Evolutionary conservation across 106 monocot species (phyloP).

Genomic region (Dioscorea zingiberensis): DNA sequence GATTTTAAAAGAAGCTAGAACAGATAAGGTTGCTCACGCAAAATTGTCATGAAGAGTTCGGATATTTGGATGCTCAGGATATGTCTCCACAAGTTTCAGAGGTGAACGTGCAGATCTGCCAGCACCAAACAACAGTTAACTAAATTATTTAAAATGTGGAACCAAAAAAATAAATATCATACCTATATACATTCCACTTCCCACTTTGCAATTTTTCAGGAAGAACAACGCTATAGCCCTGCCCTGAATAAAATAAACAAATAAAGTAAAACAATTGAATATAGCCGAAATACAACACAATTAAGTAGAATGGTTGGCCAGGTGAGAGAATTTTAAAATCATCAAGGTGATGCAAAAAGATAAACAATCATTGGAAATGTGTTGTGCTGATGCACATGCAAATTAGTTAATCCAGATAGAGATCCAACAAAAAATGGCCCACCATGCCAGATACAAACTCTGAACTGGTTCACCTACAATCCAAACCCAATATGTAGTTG

Average conservation of each 20-base stretch:
- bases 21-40: slow-evolving; percentile 44
- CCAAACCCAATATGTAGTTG: too few relatives aligned
- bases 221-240: slow-evolving; percentile 63
- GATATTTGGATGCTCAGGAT: slow-evolving; percentile 58
- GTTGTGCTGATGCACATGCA: not conserved
- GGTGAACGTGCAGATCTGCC: slow-evolving; percentile 78
- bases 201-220: slow-evolving; percentile 75
- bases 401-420: not conserved
- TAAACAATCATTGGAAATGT: not conserved
- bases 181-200: slow-evolving; percentile 99
- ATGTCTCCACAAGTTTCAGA: slow-evolving; percentile 56
- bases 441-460: too few relatives aligned
- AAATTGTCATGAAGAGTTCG: slow-evolving; percentile 95
- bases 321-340: not conserved
- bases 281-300: not conserved
- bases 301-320: not conserved
- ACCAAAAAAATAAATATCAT: slow-evolving; percentile 1
- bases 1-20: too few relatives aligned
- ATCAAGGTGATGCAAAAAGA: not conserved
- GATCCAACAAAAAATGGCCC: too few relatives aligned
- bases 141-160: not conserved
- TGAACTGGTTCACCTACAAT: too few relatives aligned
- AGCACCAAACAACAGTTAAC: slow-evolving; percentile 2
- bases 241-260: slow-evolving; percentile 32
- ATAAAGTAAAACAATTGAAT: not conserved